Evolutionary conservation across 2,329 filamentous ascomycete genomes (phyloP).

Genomic region (Paraphaeosphaeria sporulosa): DNA sequence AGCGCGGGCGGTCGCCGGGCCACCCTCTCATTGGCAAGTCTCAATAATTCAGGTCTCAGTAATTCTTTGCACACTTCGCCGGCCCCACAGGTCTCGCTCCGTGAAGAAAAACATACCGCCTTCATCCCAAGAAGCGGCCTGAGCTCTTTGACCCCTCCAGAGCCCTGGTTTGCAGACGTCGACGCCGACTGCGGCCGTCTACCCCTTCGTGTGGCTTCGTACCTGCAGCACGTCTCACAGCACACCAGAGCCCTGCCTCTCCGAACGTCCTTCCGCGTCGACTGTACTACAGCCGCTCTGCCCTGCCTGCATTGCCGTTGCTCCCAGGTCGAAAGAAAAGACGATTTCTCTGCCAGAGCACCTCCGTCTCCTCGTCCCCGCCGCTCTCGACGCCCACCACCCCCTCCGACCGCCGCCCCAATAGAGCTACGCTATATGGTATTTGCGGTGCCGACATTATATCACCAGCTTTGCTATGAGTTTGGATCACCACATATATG

Average conservation of each 20-base stretch:
- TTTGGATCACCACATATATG: conserved; percentile 52
- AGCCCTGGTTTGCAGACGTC: conserved; percentile 28
- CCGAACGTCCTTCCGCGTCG: conserved; percentile 30
- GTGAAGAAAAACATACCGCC: conserved; percentile 35
- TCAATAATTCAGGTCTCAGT: conserved; percentile 38
- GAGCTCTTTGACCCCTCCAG: conserved; percentile 26
- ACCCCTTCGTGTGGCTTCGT: conserved; percentile 25
- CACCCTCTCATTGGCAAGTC: conserved; percentile 39
- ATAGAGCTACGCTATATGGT: conserved; percentile 40
- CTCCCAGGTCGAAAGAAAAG: conserved; percentile 27
- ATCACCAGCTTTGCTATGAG: conserved; percentile 49
- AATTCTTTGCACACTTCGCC: conserved; percentile 36
- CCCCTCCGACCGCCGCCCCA: conserved; percentile 23
- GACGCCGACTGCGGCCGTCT: conserved; percentile 28
- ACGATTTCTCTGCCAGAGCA: conserved; percentile 31
- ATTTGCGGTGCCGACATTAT: conserved; percentile 33
- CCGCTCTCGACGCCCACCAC: conserved; percentile 25
- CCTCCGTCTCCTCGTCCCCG: conserved; percentile 15
- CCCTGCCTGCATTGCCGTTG: conserved; percentile 29
- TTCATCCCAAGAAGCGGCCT: conserved; percentile 16
- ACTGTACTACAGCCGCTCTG: conserved; percentile 38
- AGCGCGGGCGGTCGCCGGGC: conserved; percentile 38
- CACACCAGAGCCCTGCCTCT: conserved; percentile 30
- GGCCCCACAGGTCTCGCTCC: conserved; percentile 41
- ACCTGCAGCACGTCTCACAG: conserved; percentile 20